A percentile compares a stretch with the other conserved stretches of the same genome.
phyloP scores from a whole-genome alignment of 495 filamentous ascomycete species.

The Tuber brumale region DNA sequence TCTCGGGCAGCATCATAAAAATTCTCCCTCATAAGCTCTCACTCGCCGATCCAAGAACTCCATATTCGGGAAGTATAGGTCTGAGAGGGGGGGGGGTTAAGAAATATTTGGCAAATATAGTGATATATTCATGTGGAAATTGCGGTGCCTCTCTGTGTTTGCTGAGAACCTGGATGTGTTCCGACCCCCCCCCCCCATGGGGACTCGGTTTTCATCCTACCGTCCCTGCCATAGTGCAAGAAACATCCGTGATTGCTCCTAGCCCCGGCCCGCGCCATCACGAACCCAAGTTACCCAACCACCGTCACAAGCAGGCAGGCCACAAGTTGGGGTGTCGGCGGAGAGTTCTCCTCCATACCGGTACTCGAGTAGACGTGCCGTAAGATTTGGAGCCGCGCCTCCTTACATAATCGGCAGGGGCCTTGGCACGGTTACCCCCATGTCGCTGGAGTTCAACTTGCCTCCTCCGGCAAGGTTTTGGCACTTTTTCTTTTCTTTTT shows the following conservation, averaged over 20 bases:
- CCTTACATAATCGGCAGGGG: too few relatives aligned
- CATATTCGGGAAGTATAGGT: neutral
- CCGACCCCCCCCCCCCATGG: neutral
- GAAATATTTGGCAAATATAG: neutral
- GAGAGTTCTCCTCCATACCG: neutral
- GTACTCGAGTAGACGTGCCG: neutral
- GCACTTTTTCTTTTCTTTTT: neutral
- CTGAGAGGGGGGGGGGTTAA: neutral
- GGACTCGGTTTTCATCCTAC: neutral
- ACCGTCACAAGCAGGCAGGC: neutral
- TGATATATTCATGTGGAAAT: neutral
- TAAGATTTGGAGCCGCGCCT: too few relatives aligned
- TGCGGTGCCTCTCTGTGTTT: neutral
- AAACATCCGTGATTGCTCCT: neutral
- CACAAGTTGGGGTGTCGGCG: neutral
- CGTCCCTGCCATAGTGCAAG: neutral
- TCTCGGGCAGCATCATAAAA: neutral
- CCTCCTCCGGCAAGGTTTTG: neutral
- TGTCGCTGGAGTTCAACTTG: neutral
- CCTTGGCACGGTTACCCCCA: neutral
- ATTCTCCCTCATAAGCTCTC: neutral
- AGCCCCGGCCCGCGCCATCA: neutral
- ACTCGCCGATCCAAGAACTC: neutral
- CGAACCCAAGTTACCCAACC: neutral
- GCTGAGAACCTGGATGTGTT: neutral